These are phyloP conservation scores for Priceomyces fermenticarens DNA, from an alignment of 805 yeast genomes.

Conservation along the genomic window DNA sequence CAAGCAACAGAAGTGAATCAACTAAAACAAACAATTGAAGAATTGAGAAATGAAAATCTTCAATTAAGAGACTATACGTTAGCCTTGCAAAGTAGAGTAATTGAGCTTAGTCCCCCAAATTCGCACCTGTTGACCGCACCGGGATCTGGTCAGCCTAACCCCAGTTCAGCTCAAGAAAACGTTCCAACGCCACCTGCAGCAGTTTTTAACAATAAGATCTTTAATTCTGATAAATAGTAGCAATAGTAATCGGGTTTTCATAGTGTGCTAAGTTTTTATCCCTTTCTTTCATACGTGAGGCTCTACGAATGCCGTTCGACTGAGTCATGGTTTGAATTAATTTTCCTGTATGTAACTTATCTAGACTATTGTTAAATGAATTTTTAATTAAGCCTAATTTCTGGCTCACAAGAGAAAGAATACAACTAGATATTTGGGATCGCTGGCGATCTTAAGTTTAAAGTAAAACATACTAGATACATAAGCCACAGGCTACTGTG, in stretches of 20 bases:
- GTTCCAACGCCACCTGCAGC: constrained; percentile 15
- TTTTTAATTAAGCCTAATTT: no score
- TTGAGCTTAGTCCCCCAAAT: constrained; percentile 39
- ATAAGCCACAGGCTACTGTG: not conserved
- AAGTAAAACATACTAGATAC: no score
- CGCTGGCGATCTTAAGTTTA: constrained; percentile 2
- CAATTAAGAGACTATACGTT: constrained; percentile 71
- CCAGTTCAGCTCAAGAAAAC: constrained; percentile 7
- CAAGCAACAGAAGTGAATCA: constrained; percentile 62
- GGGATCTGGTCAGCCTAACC: constrained; percentile 3
- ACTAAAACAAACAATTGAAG: constrained; percentile 63
- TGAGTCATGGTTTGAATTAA: not conserved
- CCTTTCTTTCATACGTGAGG: not conserved
- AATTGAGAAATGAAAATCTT: constrained; percentile 65
- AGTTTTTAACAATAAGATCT: constrained; percentile 10
- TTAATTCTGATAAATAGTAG: constrained; percentile 7
- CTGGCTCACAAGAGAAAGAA: no score
- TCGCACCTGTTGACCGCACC: constrained; percentile 20
- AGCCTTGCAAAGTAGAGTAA: constrained; percentile 64
- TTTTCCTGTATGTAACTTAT: constrained; percentile 2
- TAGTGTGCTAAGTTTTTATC: constrained; percentile 1
- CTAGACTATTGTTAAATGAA: not conserved
- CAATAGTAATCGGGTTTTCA: not conserved
- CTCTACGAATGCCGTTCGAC: constrained; percentile 3
- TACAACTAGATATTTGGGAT: not conserved